Conservation (phyloP, 495 filamentous ascomycete species). For the Astrothelium macrocarpum region DNA sequence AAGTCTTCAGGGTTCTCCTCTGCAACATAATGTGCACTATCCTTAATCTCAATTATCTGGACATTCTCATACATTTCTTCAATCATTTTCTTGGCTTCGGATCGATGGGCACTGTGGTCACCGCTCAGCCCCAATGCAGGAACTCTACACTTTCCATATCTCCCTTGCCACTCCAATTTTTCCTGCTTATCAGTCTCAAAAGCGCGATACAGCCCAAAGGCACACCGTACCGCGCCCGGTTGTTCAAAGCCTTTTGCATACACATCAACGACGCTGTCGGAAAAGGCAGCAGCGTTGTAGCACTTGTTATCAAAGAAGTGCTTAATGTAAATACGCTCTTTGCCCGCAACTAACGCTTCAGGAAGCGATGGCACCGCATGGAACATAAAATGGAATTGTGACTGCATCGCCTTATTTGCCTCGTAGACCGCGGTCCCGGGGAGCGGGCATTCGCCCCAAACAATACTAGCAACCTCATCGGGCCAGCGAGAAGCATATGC, state of each 20-base stretch:
- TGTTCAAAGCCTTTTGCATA: constrained; percentile 33
- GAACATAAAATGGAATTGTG: constrained; percentile 40
- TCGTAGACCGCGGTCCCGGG: constrained; percentile 33
- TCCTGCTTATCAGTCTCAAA: constrained; percentile 36
- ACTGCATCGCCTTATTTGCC: constrained; percentile 10
- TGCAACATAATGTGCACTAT: constrained; percentile 11
- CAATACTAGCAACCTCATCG: constrained; percentile 27
- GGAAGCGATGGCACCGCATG: constrained; percentile 36
- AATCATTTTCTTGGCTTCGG: not conserved
- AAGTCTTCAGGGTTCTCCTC: constrained; percentile 18
- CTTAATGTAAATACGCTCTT: constrained; percentile 37
- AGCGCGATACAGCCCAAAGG: constrained; percentile 34
- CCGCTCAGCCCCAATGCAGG: constrained; percentile 33
- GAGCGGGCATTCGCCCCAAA: constrained; percentile 40
- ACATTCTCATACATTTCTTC: constrained; percentile 14
- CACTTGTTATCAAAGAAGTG: constrained; percentile 37
- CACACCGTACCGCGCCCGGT: constrained; percentile 35
- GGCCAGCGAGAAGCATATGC: constrained; percentile 23
- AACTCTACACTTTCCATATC: constrained; percentile 35
- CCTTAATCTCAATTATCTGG: constrained; percentile 3
- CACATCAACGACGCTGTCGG: constrained; percentile 29
- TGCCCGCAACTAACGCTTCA: constrained; percentile 33
- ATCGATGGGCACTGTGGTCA: constrained; percentile 7
- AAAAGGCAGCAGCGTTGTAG: constrained; percentile 33
- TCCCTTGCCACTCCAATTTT: constrained; percentile 28